Conservation (phyloP, 192 early-diverging fungal genomes). For the Backusella macrospora region DNA sequence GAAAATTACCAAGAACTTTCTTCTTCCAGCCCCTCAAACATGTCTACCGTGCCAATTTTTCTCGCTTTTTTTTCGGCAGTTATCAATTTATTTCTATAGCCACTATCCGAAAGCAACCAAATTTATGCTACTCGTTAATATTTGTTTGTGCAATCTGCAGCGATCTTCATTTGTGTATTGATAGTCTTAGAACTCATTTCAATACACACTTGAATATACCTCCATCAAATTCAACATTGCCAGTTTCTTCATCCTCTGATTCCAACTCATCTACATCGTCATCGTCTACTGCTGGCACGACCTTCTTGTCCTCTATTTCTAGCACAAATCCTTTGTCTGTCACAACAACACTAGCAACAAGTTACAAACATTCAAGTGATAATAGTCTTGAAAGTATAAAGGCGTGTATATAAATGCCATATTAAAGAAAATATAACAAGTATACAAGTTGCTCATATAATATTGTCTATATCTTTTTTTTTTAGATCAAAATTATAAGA, state of each 20-base stretch:
- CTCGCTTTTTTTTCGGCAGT: no score
- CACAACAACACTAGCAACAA: background rate
- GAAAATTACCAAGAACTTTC: no score
- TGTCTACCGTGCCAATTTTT: no score
- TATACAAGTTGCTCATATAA: background rate
- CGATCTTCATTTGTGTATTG: background rate
- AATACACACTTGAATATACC: background rate
- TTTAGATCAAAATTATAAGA: background rate
- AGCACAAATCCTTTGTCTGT: background rate
- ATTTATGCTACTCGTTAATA: background rate
- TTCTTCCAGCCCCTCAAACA: no score
- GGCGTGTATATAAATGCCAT: background rate
- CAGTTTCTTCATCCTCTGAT: background rate
- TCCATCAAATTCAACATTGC: background rate
- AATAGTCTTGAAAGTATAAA: background rate
- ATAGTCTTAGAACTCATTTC: background rate
- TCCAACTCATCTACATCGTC: background rate
- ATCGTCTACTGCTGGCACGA: background rate
- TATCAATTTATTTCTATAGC: no score
- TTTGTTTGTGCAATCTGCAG: background rate
- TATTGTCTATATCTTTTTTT: background rate
- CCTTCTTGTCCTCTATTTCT: background rate
- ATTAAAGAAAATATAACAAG: background rate
- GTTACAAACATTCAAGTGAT: background rate
- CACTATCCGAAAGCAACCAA: no score